Percentiles rank a stretch among this genome's conserved stretches.
phyloP scores from a whole-genome alignment of 768 basidiomycete genomes.

The Xerocomellus chrysenteron region DNA sequence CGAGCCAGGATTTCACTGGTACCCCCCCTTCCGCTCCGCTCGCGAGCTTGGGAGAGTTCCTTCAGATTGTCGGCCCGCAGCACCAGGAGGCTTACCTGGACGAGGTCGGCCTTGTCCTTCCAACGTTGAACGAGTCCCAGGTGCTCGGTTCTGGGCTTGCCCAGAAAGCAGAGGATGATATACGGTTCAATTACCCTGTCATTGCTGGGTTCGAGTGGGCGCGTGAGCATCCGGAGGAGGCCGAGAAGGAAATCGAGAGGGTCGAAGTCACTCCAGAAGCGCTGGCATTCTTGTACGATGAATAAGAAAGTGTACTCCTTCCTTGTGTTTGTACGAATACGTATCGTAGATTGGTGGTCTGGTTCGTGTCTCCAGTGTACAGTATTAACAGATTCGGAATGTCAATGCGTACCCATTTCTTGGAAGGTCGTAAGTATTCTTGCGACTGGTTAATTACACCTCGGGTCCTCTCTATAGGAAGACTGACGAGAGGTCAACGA shows the following conservation, averaged over 20 bases:
- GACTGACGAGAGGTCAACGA: too few species aligned
- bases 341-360: neutral
- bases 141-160: neutral
- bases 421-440: too few species aligned
- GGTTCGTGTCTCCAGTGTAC: too few species aligned
- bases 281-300: neutral
- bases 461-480: too few species aligned
- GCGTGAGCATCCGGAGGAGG: conserved; percentile 12
- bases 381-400: too few species aligned
- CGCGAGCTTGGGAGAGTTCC: neutral
- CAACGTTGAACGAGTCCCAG: neutral
- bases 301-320: neutral
- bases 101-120: neutral
- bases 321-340: neutral
- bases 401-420: too few species aligned
- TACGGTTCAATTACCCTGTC: conserved; percentile 1
- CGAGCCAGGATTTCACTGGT: neutral
- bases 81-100: neutral
- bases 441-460: too few species aligned
- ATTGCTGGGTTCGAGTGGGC: conserved; percentile 11
- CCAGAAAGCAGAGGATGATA: conserved; percentile 1
- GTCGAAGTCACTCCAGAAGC: neutral
- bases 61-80: neutral
- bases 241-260: neutral
- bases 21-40: neutral